These are phyloP conservation scores for Ogataea allantospora DNA, from an alignment of 805 yeast genomes.

Conservation along the genomic window DNA sequence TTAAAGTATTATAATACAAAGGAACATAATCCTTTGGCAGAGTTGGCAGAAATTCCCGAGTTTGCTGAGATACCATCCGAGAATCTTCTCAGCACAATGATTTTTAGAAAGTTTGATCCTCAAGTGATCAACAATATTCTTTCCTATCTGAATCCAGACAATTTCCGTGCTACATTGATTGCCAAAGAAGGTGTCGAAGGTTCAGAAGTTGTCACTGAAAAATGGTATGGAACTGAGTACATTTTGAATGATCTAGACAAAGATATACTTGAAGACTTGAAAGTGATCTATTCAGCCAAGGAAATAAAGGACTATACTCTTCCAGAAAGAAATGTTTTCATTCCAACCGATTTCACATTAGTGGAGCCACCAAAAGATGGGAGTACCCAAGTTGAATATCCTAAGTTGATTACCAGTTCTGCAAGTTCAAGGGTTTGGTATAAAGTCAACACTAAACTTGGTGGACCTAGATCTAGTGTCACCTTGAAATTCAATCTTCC, in stretches of 20 bases:
- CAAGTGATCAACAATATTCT: constrained; percentile 49
- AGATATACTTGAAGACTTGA: constrained; percentile 36
- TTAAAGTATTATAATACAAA: constrained; percentile 25
- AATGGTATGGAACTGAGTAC: constrained; percentile 92
- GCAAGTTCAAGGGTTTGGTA: constrained; percentile 69
- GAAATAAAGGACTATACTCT: constrained; percentile 42
- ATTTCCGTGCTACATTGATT: constrained; percentile 57
- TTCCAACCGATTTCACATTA: constrained; percentile 69
- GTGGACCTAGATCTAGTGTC: constrained; percentile 82
- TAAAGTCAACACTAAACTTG: constrained; percentile 84
- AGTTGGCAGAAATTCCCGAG: constrained; percentile 6
- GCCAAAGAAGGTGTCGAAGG: constrained; percentile 49
- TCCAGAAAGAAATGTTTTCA: constrained; percentile 75
- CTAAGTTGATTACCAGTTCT: constrained; percentile 56
- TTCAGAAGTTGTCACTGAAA: constrained; percentile 50
- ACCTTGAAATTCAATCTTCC: constrained; percentile 66
- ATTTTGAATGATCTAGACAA: constrained; percentile 43
- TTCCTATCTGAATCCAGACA: constrained; percentile 50
- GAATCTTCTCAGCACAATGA: constrained; percentile 54
- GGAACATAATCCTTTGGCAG: constrained; percentile 15
- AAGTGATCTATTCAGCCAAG: constrained; percentile 29
- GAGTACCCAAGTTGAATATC: constrained; percentile 41
- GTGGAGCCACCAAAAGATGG: constrained; percentile 45
- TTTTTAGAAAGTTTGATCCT: constrained; percentile 56
- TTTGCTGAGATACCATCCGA: constrained; percentile 56